phyloP scores from a whole-genome alignment of 257 asterid species.

The Schizonepeta tenuifolia region DNA sequence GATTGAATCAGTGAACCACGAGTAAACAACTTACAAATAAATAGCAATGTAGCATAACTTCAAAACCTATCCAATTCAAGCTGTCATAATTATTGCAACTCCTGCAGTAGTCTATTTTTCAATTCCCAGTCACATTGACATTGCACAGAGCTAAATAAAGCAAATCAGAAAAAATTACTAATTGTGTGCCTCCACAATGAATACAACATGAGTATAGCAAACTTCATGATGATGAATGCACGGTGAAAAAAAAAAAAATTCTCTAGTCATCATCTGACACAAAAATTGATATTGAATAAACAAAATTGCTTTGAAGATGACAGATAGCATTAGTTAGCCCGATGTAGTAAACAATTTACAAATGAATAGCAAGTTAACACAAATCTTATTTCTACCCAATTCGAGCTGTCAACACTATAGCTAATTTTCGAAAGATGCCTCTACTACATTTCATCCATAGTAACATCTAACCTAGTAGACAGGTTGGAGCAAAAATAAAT shows the following conservation, averaged over 20 bases:
- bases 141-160: background rate
- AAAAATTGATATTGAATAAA: conserved; percentile 33
- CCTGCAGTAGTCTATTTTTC: background rate
- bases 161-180: background rate
- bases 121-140: background rate
- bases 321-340: background rate
- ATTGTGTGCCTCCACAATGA: conserved; percentile 27
- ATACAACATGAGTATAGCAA: conserved; percentile 1
- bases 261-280: conserved; percentile 55
- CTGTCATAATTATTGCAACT: background rate
- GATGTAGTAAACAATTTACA: background rate
- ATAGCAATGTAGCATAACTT: background rate
- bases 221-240: background rate
- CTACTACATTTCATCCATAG: no score
- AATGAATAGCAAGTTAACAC: background rate
- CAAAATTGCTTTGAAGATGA: conserved; percentile 55
- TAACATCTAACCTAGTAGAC: no score
- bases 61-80: background rate
- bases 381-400: background rate
- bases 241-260: background rate
- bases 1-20: background rate
- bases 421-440: background rate
- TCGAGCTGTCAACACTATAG: background rate
- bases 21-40: conserved; percentile 1
- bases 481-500: no score